A percentile compares a stretch with the other conserved stretches of the same genome.
phyloP scores from a whole-genome alignment of 208 protist species.

The Porcisia hertigi region DNA sequence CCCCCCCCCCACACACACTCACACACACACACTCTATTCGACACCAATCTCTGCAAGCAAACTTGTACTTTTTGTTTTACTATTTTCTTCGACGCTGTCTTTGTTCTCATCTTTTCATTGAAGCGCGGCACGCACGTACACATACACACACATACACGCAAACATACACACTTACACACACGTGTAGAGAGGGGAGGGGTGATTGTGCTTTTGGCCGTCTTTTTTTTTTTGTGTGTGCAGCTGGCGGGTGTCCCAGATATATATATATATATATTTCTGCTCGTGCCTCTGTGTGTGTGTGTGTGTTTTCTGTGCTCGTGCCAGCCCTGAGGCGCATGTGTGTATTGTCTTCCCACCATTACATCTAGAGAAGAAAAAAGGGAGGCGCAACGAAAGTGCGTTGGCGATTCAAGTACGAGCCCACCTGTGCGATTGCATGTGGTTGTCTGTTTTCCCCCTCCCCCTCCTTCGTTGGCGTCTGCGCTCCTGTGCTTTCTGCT shows the following conservation, averaged over 20 bases:
- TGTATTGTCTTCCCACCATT: no score
- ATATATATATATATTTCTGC: no score
- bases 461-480: neutral
- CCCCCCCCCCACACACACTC: neutral
- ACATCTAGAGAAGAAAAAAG: neutral
- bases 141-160: neutral
- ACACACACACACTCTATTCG: neutral
- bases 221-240: neutral
- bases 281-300: neutral
- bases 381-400: neutral
- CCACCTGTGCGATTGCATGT: neutral
- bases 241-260: no score
- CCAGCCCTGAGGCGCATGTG: no score
- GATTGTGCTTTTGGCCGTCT: neutral
- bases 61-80: neutral
- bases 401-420: neutral
- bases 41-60: neutral
- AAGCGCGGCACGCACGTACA: no score
- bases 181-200: no score
- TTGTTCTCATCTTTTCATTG: no score
- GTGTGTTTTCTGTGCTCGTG: neutral
- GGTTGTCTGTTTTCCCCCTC: neutral
- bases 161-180: neutral
- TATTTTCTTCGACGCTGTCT: neutral
- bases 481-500: neutral